phyloP scores from a whole-genome alignment of 306 rosid genomes.

The Cicer cuneatum region DNA sequence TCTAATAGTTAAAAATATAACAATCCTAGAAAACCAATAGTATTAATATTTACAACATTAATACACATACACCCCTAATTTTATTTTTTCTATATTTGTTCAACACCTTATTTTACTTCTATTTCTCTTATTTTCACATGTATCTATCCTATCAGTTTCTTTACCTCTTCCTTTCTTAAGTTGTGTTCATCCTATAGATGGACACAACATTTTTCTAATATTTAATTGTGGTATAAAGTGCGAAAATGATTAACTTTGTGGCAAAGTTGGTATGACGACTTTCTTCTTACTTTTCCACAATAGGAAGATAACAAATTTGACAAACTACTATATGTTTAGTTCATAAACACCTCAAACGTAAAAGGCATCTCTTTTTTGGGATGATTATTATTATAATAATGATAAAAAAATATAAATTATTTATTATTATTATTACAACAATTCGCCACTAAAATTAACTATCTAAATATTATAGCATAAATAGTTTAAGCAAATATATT shows the following conservation, averaged over 20 bases:
- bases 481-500: constrained; percentile 35
- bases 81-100: no score
- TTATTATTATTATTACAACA: constrained; percentile 11
- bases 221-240: background rate
- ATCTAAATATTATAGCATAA: constrained; percentile 33
- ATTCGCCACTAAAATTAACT: constrained; percentile 16
- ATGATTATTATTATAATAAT: background rate
- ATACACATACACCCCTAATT: no score
- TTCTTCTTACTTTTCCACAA: background rate
- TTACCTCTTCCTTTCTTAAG: no score
- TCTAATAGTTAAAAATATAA: no score
- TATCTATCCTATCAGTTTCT: no score
- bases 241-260: background rate
- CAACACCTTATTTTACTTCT: no score
- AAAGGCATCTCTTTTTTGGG: background rate
- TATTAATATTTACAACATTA: no score
- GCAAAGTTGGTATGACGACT: background rate
- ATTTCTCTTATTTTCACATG: no score
- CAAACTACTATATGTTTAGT: no score
- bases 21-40: no score
- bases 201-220: no score
- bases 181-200: no score
- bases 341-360: background rate
- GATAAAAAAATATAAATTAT: background rate
- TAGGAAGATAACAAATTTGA: background rate